Conservation (phyloP, 192 early-diverging fungal genomes). For the Thamnidium elegans region DNA sequence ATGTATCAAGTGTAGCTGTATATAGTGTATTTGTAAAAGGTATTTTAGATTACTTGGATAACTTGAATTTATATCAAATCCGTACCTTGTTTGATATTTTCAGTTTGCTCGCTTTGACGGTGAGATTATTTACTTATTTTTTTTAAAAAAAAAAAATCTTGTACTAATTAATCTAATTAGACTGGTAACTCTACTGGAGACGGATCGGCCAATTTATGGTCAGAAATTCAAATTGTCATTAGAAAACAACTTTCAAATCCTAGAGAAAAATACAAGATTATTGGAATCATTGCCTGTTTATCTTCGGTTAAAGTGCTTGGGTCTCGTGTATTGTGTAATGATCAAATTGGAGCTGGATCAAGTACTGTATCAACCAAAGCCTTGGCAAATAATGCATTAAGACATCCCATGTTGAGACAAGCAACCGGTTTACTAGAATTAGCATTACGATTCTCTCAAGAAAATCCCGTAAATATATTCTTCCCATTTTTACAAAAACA, state of each 20-base stretch:
- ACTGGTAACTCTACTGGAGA: constrained; percentile 10
- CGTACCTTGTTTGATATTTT: constrained; percentile 66
- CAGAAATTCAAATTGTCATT: constrained; percentile 70
- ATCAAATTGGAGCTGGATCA: constrained; percentile 12
- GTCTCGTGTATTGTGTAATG: constrained; percentile 23
- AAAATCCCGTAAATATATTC: constrained; percentile 38
- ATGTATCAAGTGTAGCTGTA: constrained; percentile 49
- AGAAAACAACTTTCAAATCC: constrained; percentile 77
- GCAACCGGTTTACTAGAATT: constrained; percentile 58
- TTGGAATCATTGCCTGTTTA: constrained; percentile 70
- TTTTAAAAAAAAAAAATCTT: not conserved
- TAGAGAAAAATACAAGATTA: constrained; percentile 58
- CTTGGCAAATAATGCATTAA: not conserved
- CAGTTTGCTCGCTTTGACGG: constrained; percentile 57
- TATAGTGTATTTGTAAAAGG: constrained; percentile 71
- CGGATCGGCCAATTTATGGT: constrained; percentile 43
- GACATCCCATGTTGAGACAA: constrained; percentile 45
- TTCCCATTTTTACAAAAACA: not conserved
- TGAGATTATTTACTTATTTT: constrained; percentile 7
- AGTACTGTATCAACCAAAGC: constrained; percentile 17
- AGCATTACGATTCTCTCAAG: constrained; percentile 40
- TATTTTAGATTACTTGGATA: constrained; percentile 70
- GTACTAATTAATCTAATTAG: not conserved
- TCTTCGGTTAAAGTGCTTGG: constrained; percentile 63
- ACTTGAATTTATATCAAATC: constrained; percentile 59